phyloP scores from a whole-genome alignment of 371 early-diverging fungal species.

The Fennellomyces sp. region DNA sequence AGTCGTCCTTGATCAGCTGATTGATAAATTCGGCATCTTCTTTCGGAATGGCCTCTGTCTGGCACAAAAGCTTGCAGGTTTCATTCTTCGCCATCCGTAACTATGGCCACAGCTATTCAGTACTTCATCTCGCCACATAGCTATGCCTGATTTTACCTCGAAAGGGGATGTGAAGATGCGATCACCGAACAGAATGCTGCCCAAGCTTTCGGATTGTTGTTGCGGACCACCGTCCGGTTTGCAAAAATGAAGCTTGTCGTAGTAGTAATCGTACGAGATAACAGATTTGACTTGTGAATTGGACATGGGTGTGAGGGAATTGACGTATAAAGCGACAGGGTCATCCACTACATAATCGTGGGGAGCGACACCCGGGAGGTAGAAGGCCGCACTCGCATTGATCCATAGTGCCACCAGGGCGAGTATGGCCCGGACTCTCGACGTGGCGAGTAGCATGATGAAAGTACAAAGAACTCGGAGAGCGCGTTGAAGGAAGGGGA shows the following conservation, averaged over 20 bases:
- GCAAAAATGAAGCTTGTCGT: slow-evolving; percentile 86
- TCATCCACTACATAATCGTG: slow-evolving; percentile 77
- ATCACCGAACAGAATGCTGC: slow-evolving; percentile 95
- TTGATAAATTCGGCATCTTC: slow-evolving; percentile 86
- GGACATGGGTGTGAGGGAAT: slow-evolving; percentile 84
- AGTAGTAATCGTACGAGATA: slow-evolving; percentile 88
- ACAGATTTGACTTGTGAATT: slow-evolving; percentile 67
- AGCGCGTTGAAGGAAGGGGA: background rate
- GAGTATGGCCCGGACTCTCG: slow-evolving; percentile 1
- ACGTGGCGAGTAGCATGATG: slow-evolving; percentile 9
- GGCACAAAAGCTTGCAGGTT: slow-evolving; percentile 72
- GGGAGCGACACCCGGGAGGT: slow-evolving; percentile 95
- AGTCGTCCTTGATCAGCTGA: slow-evolving; percentile 80
- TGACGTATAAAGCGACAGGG: slow-evolving; percentile 80
- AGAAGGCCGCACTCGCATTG: slow-evolving; percentile 60
- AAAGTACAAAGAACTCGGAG: background rate
- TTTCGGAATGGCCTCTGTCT: slow-evolving; percentile 55
- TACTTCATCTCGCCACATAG: no score
- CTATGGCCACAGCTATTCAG: no score
- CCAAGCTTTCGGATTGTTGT: slow-evolving; percentile 83
- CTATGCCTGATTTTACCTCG: slow-evolving; percentile 54
- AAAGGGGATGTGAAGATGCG: slow-evolving; percentile 88
- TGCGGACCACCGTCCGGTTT: slow-evolving; percentile 69
- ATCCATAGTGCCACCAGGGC: slow-evolving; percentile 7
- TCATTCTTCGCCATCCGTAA: slow-evolving; percentile 28